Evolutionary conservation across 345 rosid genomes (phyloP), one percentile per base, ranked within the genome.

Genomic region (Raphanus raphanistrum): DNA sequence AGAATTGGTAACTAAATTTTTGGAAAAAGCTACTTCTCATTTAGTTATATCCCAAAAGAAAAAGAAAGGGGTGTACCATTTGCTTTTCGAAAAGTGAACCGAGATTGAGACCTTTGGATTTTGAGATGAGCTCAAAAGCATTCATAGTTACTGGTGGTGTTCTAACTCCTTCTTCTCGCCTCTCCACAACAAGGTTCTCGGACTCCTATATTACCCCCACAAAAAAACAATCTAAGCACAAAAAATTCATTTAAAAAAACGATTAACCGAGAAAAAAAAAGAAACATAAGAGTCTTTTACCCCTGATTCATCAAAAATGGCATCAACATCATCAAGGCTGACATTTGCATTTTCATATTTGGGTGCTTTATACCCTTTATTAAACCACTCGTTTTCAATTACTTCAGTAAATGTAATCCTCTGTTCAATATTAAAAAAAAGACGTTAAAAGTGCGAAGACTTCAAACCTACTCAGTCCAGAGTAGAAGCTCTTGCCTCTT

Each of bases 111-210:
- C 99, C 96, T 80, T 88, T 98, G 50, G 97, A 96, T 11, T 90
- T 90, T 36, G 98, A 89, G 74, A 96, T 96, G 72, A 96, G 96
- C 86, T 96, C 98, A 83, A 96, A 96, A 8, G 99, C 98, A 84
- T 96, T 96, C 98, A 93, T 88, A 27, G 96, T 84, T 62, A 86
- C 82, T 75, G 99, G 99, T 75, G 99, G 99, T 43, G 86, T 87
- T 35, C 68, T 83, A 29, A 84, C 83, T 63, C 89, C 90, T 78
- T 84, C 90, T 79, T 84, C 92, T 66, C 91, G 89, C 80, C 91
- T 86, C 87, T 96, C 99, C 85, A 93, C 97, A 58, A 96, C 97
- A 80, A 93, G 91, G 83, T 88, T 86, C 43, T 7, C 78, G 71
- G 88, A 72, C 81, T 85, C 91, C 98, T 95, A 80, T 95, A 80